Conservation (phyloP, 768 basidiomycete genomes). For the Hygrophorus pudorinus region DNA sequence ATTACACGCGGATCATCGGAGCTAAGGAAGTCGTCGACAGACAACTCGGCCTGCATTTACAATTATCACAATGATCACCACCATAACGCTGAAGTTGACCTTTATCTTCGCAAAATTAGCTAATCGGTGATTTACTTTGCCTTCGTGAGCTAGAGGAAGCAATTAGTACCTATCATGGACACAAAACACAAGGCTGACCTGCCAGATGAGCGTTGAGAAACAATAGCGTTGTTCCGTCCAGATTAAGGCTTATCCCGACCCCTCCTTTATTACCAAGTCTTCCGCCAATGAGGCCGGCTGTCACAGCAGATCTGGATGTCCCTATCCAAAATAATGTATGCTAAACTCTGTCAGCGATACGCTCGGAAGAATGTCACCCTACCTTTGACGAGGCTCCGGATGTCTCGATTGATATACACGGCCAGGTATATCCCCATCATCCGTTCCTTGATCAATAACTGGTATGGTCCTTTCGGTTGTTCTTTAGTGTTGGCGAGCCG, state of each 20-base stretch:
- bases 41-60: slow-evolving; percentile 49
- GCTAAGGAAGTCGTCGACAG: slow-evolving; percentile 68
- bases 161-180: neutral
- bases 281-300: slow-evolving; percentile 84
- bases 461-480: slow-evolving; percentile 61
- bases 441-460: slow-evolving; percentile 79
- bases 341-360: neutral
- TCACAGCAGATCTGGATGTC: slow-evolving; percentile 72
- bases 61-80: slow-evolving; percentile 1
- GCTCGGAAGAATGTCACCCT: slow-evolving; percentile 6
- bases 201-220: slow-evolving; percentile 91
- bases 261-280: slow-evolving; percentile 90
- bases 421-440: slow-evolving; percentile 85
- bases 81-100: slow-evolving; percentile 23
- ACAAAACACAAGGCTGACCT: slow-evolving; percentile 30
- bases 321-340: slow-evolving; percentile 26
- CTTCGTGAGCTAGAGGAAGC: slow-evolving; percentile 54
- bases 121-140: slow-evolving; percentile 65
- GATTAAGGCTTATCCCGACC: slow-evolving; percentile 80
- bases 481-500: slow-evolving; percentile 21
- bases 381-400: slow-evolving; percentile 58
- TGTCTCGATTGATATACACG: slow-evolving; percentile 64
- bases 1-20: slow-evolving; percentile 52
- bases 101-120: slow-evolving; percentile 88
- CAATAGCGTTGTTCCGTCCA: slow-evolving; percentile 73